Evolutionary conservation across 148 eudicot species (phyloP).

Genomic region (Suaeda aralocaspica): DNA sequence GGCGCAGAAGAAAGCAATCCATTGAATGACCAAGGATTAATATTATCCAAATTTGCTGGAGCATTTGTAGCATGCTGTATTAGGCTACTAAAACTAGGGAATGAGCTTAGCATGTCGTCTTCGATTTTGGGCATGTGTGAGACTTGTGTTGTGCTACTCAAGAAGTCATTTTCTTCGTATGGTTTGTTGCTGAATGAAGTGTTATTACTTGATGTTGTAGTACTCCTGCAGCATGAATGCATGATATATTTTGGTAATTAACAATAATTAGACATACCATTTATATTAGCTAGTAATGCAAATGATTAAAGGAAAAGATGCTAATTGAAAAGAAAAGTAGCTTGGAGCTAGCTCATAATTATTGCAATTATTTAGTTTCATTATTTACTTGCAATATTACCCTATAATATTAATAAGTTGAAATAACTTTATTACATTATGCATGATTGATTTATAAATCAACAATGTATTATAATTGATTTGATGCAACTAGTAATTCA

Average conservation of each 20-base stretch:
- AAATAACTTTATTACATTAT: not conserved
- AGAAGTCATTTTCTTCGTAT: constrained; percentile 11
- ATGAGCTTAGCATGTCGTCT: constrained; percentile 33
- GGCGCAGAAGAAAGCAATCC: constrained; percentile 1
- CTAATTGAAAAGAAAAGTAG: not conserved
- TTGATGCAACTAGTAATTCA: too few species aligned
- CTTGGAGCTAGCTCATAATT: not conserved
- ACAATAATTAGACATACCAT: not conserved
- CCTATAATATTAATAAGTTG: too few species aligned
- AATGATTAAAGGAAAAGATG: not conserved
- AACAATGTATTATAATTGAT: too few species aligned
- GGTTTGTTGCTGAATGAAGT: constrained; percentile 21
- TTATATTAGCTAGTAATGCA: not conserved
- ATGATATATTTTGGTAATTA: too few species aligned
- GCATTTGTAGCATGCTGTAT: constrained; percentile 10
- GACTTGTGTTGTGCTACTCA: constrained; percentile 7
- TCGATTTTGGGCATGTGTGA: constrained; percentile 25
- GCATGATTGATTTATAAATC: not conserved
- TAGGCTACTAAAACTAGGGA: constrained; percentile 24
- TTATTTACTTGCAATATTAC: too few species aligned
- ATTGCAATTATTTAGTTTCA: too few species aligned
- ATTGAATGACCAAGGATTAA: constrained; percentile 20
- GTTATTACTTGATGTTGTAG: constrained; percentile 17
- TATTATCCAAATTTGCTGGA: constrained; percentile 10
- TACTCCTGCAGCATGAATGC: constrained; percentile 24